Conservation (phyloP, 345 rosid species). For the Nephelium lappaceum region DNA sequence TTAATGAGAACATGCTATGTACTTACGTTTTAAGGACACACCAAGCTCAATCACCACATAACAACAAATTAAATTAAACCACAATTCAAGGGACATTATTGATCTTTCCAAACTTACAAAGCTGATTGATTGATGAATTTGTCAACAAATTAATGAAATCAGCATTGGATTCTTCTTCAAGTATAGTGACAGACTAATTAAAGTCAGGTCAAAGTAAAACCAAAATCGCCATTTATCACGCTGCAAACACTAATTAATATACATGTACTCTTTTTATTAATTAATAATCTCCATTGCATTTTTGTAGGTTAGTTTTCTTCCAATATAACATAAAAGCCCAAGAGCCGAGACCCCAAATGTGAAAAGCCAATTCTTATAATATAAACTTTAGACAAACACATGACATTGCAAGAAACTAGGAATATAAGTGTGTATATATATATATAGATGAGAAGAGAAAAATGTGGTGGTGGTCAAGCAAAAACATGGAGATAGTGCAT, state of each 20-base stretch:
- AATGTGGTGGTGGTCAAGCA: not conserved
- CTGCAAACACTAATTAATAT: not conserved
- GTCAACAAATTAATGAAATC: not conserved
- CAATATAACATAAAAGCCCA: not conserved
- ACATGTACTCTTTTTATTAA: too few relatives aligned
- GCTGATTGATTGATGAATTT: not conserved
- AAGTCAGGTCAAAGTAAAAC: not conserved
- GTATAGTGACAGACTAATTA: not conserved
- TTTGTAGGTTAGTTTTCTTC: too few relatives aligned
- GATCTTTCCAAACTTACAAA: not conserved
- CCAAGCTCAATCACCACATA: not conserved
- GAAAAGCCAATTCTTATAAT: not conserved
- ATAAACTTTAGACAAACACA: not conserved
- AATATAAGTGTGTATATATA: not conserved
- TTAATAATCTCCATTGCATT: too few relatives aligned
- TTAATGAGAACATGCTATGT: too few relatives aligned
- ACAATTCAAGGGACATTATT: not conserved
- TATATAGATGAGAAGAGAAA: not conserved
- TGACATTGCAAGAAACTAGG: not conserved
- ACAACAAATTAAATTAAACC: not conserved
- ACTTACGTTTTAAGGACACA: not conserved
- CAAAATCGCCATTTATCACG: not conserved
- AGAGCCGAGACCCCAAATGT: not conserved
- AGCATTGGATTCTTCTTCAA: constrained; percentile 16
- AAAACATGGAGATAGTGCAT: not conserved